Evolutionary conservation across 2,329 filamentous ascomycete species (phyloP), one percentile per base, ranked within the genome.

Genomic region (Hawksworthiomyces lignivorus): DNA sequence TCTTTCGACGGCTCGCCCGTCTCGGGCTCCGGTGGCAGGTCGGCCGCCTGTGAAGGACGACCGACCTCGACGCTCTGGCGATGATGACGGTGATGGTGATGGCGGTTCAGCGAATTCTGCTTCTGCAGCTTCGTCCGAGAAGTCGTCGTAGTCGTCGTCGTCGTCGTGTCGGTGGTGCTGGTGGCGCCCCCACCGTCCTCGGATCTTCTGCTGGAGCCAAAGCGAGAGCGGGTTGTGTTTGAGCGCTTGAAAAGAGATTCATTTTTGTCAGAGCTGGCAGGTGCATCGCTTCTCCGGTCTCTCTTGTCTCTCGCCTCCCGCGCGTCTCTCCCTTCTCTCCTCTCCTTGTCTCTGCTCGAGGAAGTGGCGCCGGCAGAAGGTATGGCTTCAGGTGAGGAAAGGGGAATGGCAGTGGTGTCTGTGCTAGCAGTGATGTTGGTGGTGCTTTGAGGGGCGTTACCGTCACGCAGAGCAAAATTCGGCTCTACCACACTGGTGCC

Each of bases 381-480:
- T 8, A 26, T 8, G 24, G 12, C 24, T 8, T 8, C 24, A 26
- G 24, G 24, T 12, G 24, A 26, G 24, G 24, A 26, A 26, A 26
- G 24, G 24, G 24, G 24, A 8, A 26, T 8, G 12, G 24, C 24
- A 26, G 39, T 37, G 35, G 6, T 37, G 35, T 31, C 26, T 17
- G 39, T 18, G 40, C 15, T 38, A 32, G 27, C 28, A 22, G 43
- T 42, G 41, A 35, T 18, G 40, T 6, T 38, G 32, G 32, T 36
- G 26, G 29, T 46, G 32, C 11, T 43, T 57, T 21, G 38, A 46
- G 48, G 46, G 30, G 33, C 42, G 56, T 61, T 34, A 58, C 60
- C 35, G 54, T 62, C 46, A 56, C 52, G 51, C 58, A 62, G 54
- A 52, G 53, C 35, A 56, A 61, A 49, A 45, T 52, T 54, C 35